Conservation (phyloP, 2,329 filamentous ascomycete genomes). For the Fusarium foetens region DNA sequence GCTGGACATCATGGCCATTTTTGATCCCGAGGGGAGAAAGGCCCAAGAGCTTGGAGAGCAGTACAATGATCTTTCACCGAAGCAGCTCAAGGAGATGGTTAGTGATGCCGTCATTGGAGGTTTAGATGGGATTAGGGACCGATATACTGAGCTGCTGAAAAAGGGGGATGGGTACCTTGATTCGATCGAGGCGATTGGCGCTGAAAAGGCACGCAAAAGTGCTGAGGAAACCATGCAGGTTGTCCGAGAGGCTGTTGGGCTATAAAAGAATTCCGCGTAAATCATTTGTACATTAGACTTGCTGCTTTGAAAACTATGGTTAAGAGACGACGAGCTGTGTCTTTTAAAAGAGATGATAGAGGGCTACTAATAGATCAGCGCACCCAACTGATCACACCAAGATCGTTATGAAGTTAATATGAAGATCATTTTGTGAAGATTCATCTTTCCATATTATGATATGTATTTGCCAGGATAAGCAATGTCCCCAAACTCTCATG, state of each 20-base stretch:
- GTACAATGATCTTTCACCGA: conserved; percentile 52
- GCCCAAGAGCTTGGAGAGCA: conserved; percentile 54
- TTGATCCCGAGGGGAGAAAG: conserved; percentile 60
- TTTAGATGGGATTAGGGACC: conserved; percentile 64
- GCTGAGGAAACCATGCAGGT: conserved; percentile 68
- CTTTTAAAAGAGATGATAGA: not conserved
- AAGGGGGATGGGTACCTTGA: conserved; percentile 64
- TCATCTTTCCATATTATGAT: not conserved
- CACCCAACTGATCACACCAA: not conserved
- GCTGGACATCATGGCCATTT: conserved; percentile 79
- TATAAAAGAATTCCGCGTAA: conserved; percentile 44
- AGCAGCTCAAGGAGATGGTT: conserved; percentile 62
- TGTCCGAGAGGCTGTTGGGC: conserved; percentile 63
- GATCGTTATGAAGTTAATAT: not conserved
- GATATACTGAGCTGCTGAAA: conserved; percentile 63
- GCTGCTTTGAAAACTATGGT: not conserved
- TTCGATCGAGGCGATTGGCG: conserved; percentile 67
- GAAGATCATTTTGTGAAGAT: not conserved
- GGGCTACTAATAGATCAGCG: not conserved
- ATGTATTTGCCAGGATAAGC: not conserved
- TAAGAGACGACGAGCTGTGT: not conserved
- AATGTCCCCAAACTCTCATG: not conserved
- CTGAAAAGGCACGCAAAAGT: conserved; percentile 67
- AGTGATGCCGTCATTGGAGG: conserved; percentile 65
- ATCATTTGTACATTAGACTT: not conserved